These are phyloP conservation scores for Yarrowia osloensis DNA, from an alignment of 805 yeast species.

Conservation along the genomic window DNA sequence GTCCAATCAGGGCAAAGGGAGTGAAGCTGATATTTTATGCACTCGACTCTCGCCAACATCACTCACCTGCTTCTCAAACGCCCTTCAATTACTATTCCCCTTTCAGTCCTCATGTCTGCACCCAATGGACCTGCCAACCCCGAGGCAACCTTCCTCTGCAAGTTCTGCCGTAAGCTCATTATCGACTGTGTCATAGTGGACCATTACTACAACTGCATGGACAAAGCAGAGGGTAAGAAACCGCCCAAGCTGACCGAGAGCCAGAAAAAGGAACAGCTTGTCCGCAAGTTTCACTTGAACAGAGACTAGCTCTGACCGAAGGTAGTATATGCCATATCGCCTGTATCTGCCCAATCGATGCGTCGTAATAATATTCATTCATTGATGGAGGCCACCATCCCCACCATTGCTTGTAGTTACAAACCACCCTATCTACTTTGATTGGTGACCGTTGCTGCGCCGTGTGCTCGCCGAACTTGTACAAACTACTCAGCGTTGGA, in stretches of 20 bases:
- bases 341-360: not conserved
- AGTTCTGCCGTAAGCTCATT: not conserved
- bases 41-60: too few species aligned
- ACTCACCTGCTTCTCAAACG: not conserved
- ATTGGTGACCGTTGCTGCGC: too few species aligned
- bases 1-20: not conserved
- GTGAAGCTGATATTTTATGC: not conserved
- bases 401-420: too few species aligned
- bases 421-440: too few species aligned
- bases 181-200: not conserved
- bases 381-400: too few species aligned
- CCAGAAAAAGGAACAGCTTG: not conserved
- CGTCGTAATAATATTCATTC: not conserved
- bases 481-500: too few species aligned
- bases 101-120: not conserved
- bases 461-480: too few species aligned
- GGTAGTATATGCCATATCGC: too few species aligned
- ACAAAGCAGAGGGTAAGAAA: not conserved
- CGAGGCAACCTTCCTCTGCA: not conserved
- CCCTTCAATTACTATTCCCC: not conserved
- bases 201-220: not conserved
- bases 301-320: not conserved
- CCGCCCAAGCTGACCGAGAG: not conserved
- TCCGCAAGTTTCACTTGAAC: not conserved
- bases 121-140: not conserved